Evolutionary conservation across 2,329 filamentous ascomycete species (phyloP).

Genomic region (Fusarium agapanthi): DNA sequence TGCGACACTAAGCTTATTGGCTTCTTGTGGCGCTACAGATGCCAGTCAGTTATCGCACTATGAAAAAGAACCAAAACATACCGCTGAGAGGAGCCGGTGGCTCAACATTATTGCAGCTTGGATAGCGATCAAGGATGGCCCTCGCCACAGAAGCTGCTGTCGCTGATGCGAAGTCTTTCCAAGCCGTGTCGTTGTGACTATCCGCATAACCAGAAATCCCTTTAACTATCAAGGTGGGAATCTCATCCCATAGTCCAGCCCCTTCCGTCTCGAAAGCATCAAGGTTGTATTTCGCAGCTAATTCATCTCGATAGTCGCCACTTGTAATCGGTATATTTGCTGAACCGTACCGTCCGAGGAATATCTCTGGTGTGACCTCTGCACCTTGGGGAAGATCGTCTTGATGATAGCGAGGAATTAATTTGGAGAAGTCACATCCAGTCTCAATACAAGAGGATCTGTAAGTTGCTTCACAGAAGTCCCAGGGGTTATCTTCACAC

Average conservation of each 20-base stretch:
- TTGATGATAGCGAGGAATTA: neutral
- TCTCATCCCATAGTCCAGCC: slow-evolving; percentile 42
- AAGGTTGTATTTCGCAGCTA: slow-evolving; percentile 28
- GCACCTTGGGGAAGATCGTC: rapidly evolving
- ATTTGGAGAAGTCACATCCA: neutral
- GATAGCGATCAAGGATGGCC: neutral
- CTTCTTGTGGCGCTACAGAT: neutral
- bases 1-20: neutral
- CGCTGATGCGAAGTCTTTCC: slow-evolving; percentile 7
- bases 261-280: slow-evolving; percentile 48
- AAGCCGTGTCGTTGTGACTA: neutral
- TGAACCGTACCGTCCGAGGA: slow-evolving; percentile 42
- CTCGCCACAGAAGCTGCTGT: neutral
- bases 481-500: neutral
- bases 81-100: neutral
- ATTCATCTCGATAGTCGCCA: slow-evolving; percentile 44
- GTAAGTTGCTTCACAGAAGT: neutral
- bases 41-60: neutral
- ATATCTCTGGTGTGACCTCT: neutral
- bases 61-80: neutral
- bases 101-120: rapidly evolving
- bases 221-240: slow-evolving; percentile 50
- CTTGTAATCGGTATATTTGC: slow-evolving; percentile 51
- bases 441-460: neutral
- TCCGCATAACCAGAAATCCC: slow-evolving; percentile 9